Conservation (phyloP, 2,329 filamentous ascomycete species). For the Elsinoe necatrix region DNA sequence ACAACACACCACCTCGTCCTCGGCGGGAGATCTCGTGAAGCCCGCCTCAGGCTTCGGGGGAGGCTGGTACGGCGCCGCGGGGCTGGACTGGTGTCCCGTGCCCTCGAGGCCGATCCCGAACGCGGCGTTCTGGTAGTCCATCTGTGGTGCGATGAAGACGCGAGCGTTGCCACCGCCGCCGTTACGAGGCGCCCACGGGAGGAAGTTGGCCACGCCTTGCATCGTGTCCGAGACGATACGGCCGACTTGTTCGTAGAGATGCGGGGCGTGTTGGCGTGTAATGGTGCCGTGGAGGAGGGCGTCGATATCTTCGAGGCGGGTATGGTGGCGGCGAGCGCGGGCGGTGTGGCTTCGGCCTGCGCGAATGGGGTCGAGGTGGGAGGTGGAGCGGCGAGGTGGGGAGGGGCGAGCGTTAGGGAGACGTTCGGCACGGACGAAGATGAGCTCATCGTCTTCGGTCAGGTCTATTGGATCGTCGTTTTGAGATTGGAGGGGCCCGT, state of each 20-base stretch:
- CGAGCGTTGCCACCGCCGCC: not conserved
- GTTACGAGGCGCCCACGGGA: not conserved
- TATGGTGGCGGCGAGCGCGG: slow-evolving; percentile 29
- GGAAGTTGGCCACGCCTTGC: not conserved
- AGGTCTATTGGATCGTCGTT: slow-evolving; percentile 27
- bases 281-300: slow-evolving; percentile 30
- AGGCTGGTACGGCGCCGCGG: slow-evolving; percentile 44
- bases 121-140: not conserved
- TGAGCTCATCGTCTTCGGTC: slow-evolving; percentile 29
- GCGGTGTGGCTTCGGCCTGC: slow-evolving; percentile 8
- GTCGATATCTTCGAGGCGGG: slow-evolving; percentile 17
- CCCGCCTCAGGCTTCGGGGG: slow-evolving; percentile 61
- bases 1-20: slow-evolving; percentile 69
- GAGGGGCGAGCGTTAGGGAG: not conserved
- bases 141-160: not conserved
- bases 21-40: slow-evolving; percentile 68
- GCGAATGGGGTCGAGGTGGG: slow-evolving; percentile 19
- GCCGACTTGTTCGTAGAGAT: not conserved
- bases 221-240: not conserved
- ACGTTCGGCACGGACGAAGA: slow-evolving; percentile 20
- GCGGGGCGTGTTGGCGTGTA: slow-evolving; percentile 27
- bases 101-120: not conserved
- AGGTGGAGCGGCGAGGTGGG: slow-evolving; percentile 17
- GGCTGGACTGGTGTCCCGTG: not conserved
- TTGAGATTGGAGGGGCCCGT: slow-evolving; percentile 20